Conservation (phyloP, 2,329 filamentous ascomycete genomes). For the Coniochaeta sp. region DNA sequence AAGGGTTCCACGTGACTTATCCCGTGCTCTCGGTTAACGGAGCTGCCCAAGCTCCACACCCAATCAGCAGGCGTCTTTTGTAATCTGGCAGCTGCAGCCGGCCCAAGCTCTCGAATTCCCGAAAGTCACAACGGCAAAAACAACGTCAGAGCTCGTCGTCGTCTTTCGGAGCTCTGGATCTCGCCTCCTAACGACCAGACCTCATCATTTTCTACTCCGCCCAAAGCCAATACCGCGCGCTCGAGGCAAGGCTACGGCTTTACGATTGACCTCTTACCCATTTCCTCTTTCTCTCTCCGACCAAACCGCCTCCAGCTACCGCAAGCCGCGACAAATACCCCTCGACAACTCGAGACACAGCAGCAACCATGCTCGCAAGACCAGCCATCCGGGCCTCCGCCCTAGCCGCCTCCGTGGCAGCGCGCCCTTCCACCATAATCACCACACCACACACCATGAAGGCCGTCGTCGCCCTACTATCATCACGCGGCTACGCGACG, state of each 20-base stretch:
- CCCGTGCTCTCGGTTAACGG: background rate
- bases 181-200: no score
- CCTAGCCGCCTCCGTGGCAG: conserved; percentile 2
- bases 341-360: background rate
- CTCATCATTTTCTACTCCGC: background rate
- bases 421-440: conserved; percentile 5
- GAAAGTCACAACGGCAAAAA: conserved; percentile 1
- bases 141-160: conserved; percentile 4
- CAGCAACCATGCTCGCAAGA: conserved; percentile 4
- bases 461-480: background rate
- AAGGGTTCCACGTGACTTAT: background rate
- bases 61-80: background rate
- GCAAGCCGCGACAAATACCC: conserved; percentile 5
- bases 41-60: background rate
- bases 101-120: conserved; percentile 2
- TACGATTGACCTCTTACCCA: background rate
- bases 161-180: conserved; percentile 1
- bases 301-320: background rate
- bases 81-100: background rate
- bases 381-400: background rate
- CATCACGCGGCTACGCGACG: conserved; percentile 47
- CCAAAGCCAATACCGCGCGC: background rate
- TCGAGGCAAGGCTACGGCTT: background rate
- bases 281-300: background rate
- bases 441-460: conserved; percentile 10